Conservation (phyloP, 176 grass and related monocot species). For the Aegilops tauschii region DNA sequence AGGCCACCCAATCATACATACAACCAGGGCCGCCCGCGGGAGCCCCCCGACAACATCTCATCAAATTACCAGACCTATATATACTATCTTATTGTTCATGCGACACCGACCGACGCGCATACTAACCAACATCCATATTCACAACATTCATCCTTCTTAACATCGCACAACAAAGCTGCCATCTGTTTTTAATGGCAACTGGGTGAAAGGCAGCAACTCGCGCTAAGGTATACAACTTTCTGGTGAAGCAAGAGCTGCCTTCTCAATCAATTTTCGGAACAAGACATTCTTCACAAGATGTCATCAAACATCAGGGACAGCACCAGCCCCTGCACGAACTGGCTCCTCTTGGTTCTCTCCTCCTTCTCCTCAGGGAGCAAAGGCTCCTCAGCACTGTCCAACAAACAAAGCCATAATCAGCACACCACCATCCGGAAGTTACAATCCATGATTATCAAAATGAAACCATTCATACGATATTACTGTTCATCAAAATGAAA, state of each 20-base stretch:
- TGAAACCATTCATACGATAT: neutral
- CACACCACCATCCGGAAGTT: neutral
- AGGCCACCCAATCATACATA: conserved; percentile 36
- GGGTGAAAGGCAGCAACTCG: conserved; percentile 5
- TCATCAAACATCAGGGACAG: conserved; percentile 77
- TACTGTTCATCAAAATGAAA: too few species aligned
- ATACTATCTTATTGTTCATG: conserved; percentile 41
- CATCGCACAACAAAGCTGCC: conserved; percentile 13
- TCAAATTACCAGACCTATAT: conserved; percentile 32
- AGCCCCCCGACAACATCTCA: conserved; percentile 4
- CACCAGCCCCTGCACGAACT: conserved; percentile 65
- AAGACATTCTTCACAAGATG: conserved; percentile 34
- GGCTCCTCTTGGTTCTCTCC: conserved; percentile 69
- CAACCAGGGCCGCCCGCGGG: neutral
- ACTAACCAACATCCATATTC: conserved; percentile 33
- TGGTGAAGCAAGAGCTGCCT: conserved; percentile 2
- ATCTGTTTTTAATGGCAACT: conserved; percentile 18
- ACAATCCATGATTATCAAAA: neutral
- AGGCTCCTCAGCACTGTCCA: conserved; percentile 44
- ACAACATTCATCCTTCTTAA: conserved; percentile 18
- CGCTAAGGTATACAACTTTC: neutral
- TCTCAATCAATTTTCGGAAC: neutral
- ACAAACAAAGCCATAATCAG: neutral
- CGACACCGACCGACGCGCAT: neutral
- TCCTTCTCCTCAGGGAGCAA: conserved; percentile 68